A percentile compares a stretch with the other conserved stretches of the same genome.
phyloP scores from a whole-genome alignment of 179 eudicot species.

The Actinidia arguta region DNA sequence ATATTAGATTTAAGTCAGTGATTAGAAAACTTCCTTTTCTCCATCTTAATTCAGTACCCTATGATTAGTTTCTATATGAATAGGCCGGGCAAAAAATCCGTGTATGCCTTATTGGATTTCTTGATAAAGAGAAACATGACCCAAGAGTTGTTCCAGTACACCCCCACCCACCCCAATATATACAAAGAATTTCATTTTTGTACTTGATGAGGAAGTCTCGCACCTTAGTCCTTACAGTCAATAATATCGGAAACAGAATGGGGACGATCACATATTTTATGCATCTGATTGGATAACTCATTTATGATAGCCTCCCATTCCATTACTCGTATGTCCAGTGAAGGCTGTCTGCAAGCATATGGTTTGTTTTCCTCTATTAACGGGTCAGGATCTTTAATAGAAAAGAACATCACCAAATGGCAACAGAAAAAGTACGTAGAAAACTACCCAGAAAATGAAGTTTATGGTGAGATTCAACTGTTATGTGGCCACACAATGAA shows the following conservation, averaged over 20 bases:
- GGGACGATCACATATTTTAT: slow-evolving; percentile 78
- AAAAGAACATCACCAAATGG: background rate
- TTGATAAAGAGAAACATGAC: too few relatives aligned
- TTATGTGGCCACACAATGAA: too few relatives aligned
- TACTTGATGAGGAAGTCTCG: background rate
- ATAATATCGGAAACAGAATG: slow-evolving; percentile 82
- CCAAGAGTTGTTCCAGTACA: too few relatives aligned
- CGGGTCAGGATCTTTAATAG: background rate
- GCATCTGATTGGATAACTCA: slow-evolving; percentile 78
- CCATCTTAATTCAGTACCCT: too few relatives aligned
- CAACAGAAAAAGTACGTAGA: too few relatives aligned
- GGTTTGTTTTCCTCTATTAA: background rate
- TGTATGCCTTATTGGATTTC: too few relatives aligned
- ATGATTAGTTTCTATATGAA: too few relatives aligned
- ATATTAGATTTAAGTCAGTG: background rate
- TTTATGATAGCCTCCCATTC: slow-evolving; percentile 85
- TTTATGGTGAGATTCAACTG: too few relatives aligned
- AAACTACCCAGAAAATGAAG: too few relatives aligned
- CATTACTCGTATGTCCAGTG: slow-evolving; percentile 90
- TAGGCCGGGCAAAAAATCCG: too few relatives aligned
- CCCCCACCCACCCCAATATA: too few relatives aligned
- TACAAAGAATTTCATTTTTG: background rate
- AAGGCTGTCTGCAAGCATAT: slow-evolving; percentile 68
- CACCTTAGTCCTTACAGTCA: slow-evolving; percentile 96
- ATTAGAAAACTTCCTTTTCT: too few relatives aligned